Percentiles rank a stretch among this genome's conserved stretches.
phyloP scores from a whole-genome alignment of 306 rosid species.

The Corylus heterophylla region DNA sequence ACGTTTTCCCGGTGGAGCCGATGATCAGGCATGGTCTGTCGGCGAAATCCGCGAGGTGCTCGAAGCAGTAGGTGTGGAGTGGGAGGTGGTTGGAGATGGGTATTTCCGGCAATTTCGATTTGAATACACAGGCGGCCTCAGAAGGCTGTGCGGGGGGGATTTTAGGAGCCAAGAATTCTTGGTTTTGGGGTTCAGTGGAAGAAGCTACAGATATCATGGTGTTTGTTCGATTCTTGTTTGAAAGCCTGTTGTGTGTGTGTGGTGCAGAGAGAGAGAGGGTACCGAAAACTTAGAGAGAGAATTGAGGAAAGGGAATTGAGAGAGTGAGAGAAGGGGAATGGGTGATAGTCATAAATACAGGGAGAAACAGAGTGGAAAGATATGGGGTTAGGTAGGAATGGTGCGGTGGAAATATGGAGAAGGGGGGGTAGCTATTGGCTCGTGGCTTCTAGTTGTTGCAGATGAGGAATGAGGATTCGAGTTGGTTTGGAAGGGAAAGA shows the following conservation, averaged over 20 bases:
- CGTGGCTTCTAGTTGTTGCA: not conserved
- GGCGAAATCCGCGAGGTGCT: slow-evolving; percentile 35
- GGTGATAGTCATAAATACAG: slow-evolving; percentile 1
- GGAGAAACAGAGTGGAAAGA: not conserved
- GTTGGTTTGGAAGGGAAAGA: not conserved
- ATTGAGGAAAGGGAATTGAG: not conserved
- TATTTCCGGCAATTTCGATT: slow-evolving; percentile 70
- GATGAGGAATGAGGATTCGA: slow-evolving; percentile 21
- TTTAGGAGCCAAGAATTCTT: slow-evolving; percentile 18
- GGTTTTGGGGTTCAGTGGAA: slow-evolving; percentile 42
- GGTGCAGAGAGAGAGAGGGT: too few species aligned
- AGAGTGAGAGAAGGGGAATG: not conserved
- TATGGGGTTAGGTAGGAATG: slow-evolving; percentile 14
- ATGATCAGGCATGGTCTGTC: slow-evolving; percentile 66
- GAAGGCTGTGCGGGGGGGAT: not conserved
- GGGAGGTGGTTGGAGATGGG: slow-evolving; percentile 68
- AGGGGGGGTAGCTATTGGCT: slow-evolving; percentile 20
- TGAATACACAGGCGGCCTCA: slow-evolving; percentile 40
- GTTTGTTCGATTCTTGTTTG: too few species aligned
- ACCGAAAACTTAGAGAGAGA: not conserved
- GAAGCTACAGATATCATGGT: slow-evolving; percentile 55
- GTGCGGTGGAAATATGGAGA: slow-evolving; percentile 31
- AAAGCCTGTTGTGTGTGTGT: too few species aligned
- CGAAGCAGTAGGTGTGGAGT: slow-evolving; percentile 69
- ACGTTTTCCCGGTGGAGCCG: slow-evolving; percentile 58